Evolutionary conservation across 1,284 basidiomycete species (phyloP), one percentile per base, ranked within the genome.

Genomic region (Microbotryum violaceum): DNA sequence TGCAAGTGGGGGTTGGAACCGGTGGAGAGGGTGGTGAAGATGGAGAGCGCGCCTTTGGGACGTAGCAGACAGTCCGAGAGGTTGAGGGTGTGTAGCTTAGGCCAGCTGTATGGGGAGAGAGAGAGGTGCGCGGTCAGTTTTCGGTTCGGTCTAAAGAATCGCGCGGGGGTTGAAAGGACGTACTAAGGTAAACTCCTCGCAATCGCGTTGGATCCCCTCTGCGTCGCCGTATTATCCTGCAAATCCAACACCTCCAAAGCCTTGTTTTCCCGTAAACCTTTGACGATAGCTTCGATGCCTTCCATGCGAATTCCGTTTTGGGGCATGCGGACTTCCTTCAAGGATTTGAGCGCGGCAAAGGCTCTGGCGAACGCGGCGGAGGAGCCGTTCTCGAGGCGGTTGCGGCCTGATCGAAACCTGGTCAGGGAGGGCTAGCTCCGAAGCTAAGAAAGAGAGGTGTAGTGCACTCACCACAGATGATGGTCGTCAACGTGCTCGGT

Each of bases 231-330:
- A 78, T 98, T 98, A 77, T 98, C 94, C 77, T 97, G 91, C 57
- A 98, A 77, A 79, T 98, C 93, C 71, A 98, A 82, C 64, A 86
- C 78, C 73, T 86, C 81, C 60, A 98, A 79, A 53, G 79, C 77
- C 1, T 80, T 77, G 74, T 88, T 89, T 59, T 84, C 79, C 18
- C 85, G 75, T 49, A 98, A 77, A 3, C 92, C 94, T 37, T 78
- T 74, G 25, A 88, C 88, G 50, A 98, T 82, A 18, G 84, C 82
- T n/a, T 82, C 82, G 72, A 97, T 88, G 8, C 96, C 94, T 66
- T 88, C 86, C 86, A 91, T 91, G 67, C 93, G 82, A 71, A 99
- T 97, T 3, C 93, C 96, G 73, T 98, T 97, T 79, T 98, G 93
- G 47, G 89, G 89, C 85, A 98, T 87, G 68, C 88, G 82, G 45